Percentiles rank a stretch among this genome's conserved stretches.
phyloP scores from a whole-genome alignment of 2,329 filamentous ascomycete species.

The Neofusicoccum cordaticola region DNA sequence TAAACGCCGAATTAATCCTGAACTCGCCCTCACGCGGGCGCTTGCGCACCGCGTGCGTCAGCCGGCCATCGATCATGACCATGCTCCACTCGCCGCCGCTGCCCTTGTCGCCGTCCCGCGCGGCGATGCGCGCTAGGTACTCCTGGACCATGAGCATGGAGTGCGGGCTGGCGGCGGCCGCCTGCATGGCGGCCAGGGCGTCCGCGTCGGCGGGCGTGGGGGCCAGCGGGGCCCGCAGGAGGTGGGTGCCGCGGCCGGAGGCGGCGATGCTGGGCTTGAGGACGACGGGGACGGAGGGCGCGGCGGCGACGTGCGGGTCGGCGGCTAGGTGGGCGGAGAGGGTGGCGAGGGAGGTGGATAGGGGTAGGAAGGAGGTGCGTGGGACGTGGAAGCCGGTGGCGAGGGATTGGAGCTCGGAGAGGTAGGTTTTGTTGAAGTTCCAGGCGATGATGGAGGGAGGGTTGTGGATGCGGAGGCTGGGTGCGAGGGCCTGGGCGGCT shows the following conservation, averaged over 20 bases:
- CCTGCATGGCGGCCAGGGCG: neutral
- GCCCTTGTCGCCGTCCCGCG: neutral
- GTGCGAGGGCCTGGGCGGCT: slow-evolving; percentile 2
- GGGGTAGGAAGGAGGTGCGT: neutral
- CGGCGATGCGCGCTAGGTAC: neutral
- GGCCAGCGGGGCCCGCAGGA: neutral
- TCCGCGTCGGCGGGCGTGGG: neutral
- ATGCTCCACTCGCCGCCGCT: slow-evolving; percentile 16
- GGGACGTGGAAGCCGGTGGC: neutral
- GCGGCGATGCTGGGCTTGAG: slow-evolving; percentile 16
- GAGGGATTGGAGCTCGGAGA: neutral
- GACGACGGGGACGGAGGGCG: neutral
- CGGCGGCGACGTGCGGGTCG: neutral
- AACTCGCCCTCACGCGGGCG: slow-evolving; percentile 7
- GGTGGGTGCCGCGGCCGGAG: slow-evolving; percentile 1
- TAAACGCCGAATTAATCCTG: slow-evolving; percentile 10
- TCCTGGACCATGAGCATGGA: slow-evolving; percentile 10
- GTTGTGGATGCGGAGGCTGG: slow-evolving; percentile 16
- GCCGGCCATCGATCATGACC: neutral
- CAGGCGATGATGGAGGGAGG: neutral
- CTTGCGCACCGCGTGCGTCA: slow-evolving; percentile 15
- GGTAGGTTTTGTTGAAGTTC: slow-evolving; percentile 17
- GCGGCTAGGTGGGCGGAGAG: neutral
- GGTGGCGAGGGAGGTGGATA: neutral
- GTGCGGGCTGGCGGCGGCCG: neutral